Evolutionary conservation across 371 early-diverging fungal genomes (phyloP).

Genomic region (Mortierella sp.): DNA sequence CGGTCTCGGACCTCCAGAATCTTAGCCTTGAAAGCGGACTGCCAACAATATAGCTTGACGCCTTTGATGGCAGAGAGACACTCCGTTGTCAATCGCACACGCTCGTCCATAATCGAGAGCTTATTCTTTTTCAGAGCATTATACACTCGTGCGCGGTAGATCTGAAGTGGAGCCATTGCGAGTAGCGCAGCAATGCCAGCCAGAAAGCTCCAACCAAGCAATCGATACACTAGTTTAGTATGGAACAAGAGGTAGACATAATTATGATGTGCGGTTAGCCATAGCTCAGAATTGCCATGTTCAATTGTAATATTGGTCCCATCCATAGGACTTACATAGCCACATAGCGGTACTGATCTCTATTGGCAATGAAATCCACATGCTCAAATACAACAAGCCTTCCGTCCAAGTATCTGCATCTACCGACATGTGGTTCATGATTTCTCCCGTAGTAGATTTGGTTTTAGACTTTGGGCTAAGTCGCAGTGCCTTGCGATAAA

Average conservation of each 20-base stretch:
- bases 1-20: conserved; percentile 60
- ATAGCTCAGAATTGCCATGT: neutral
- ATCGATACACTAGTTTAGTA: conserved; percentile 61
- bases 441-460: conserved; percentile 78
- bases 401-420: conserved; percentile 43
- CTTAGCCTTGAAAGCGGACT: conserved; percentile 61
- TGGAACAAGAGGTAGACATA: neutral
- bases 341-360: conserved; percentile 28
- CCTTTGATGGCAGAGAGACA: conserved; percentile 90
- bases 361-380: conserved; percentile 37
- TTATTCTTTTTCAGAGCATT: conserved; percentile 23
- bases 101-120: conserved; percentile 36
- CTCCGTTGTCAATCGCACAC: conserved; percentile 64
- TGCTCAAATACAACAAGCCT: conserved; percentile 16
- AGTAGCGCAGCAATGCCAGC: conserved; percentile 68
- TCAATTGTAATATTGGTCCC: too few species aligned
- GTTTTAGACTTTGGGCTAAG: conserved; percentile 85
- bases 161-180: conserved; percentile 66
- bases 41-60: conserved; percentile 78
- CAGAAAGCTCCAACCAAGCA: conserved; percentile 75
- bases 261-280: too few species aligned
- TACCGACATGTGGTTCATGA: conserved; percentile 85
- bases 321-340: conserved; percentile 23
- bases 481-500: conserved; percentile 87
- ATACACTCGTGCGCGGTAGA: conserved; percentile 57